phyloP scores from a whole-genome alignment of 129 eudicot species.

The Helichrysum umbraculigerum region DNA sequence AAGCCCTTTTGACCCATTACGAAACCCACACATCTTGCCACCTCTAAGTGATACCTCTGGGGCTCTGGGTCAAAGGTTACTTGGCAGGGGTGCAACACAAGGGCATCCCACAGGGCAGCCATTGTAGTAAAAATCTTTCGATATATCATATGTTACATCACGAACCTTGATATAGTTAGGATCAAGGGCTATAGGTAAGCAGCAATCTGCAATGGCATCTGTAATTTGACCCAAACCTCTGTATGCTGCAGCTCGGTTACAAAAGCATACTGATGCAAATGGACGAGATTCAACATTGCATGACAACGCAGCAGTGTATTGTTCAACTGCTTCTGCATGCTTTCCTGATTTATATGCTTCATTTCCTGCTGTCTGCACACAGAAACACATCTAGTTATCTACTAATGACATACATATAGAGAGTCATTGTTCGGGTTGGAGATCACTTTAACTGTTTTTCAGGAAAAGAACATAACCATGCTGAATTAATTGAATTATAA shows the following conservation, averaged over 20 bases:
- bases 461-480: background rate
- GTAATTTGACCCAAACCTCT: slow-evolving; percentile 74
- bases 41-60: background rate
- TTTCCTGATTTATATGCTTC: slow-evolving; percentile 87
- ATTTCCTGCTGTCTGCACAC: slow-evolving; percentile 83
- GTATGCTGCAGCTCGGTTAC: slow-evolving; percentile 95
- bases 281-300: slow-evolving; percentile 81
- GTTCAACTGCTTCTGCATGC: slow-evolving; percentile 85
- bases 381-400: slow-evolving; percentile 4
- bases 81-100: background rate
- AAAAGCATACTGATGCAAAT: slow-evolving; percentile 82
- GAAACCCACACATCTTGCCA: background rate
- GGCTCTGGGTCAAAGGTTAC: slow-evolving; percentile 2
- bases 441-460: background rate
- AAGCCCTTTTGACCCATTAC: background rate
- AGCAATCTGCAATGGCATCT: slow-evolving; percentile 96
- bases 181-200: slow-evolving; percentile 92
- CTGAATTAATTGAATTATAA: background rate
- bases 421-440: background rate
- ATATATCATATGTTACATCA: background rate
- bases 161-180: slow-evolving; percentile 79
- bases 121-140: background rate
- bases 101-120: background rate
- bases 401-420: background rate
- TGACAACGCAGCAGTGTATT: slow-evolving; percentile 81